Evolutionary conservation across 2,329 filamentous ascomycete genomes (phyloP), one percentile per base, ranked within the genome.

Genomic region (Cladosporium sp.): DNA sequence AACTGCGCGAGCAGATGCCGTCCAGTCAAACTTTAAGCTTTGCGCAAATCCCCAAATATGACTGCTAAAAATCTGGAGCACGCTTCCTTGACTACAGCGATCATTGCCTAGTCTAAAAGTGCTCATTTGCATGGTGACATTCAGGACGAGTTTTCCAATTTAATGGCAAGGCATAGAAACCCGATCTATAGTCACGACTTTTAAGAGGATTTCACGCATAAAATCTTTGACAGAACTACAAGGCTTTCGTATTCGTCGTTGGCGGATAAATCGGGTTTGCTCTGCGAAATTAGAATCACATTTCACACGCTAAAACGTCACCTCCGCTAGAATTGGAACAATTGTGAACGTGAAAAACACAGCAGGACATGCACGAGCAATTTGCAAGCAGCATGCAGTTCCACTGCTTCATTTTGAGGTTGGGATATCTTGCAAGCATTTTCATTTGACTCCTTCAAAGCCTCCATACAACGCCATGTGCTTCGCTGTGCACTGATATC

Each of bases 1-100:
- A 54, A 12, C 3, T 38, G 32, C 24, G 11, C 30, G 34, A 36
- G 60, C 30, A 34, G 21, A 26, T 47, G 49, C 28, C 32, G 52
- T 55, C 18, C 61, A 41, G 49, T 44, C 49, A 55, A 64, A 64
- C 49, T 64, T 64, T 64, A 64, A 64, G 61, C 34, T 64, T 64
- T 64, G 61, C 51, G 51, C 60, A 41, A 30, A 54, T 30, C 47
- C 44, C 49, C 15, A 62, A 28, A 32, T 55, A 55, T 58, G 55
- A 58, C 55, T 58, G 55, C 34, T 38, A 58, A 58, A 47, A 58
- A 41, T 58, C 55, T 58, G 34, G 21, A 59, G 38, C 28, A 55
- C 32, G 28, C 18, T 55, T 34, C 28, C 8, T 30, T n/a, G 11
- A 34, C 18, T n/a, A 55, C 28, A 55, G 26, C 26, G 18, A 32